Evolutionary conservation across 2,329 filamentous ascomycete genomes (phyloP), one percentile per base, ranked within the genome.

Genomic region (Allantophomopsis lycopodina): DNA sequence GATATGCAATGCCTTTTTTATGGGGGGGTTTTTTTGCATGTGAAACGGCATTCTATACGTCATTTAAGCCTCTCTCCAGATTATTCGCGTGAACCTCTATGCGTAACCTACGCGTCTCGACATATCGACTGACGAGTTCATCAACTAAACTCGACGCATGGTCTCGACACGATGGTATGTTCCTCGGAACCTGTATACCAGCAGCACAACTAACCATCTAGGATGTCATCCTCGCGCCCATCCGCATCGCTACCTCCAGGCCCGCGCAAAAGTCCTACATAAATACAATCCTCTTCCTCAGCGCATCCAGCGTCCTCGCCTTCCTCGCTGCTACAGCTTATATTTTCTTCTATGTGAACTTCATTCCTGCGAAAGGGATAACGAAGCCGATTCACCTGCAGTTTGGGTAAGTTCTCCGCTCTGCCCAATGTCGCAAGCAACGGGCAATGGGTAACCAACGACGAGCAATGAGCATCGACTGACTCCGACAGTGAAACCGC

Each of bases 291-390:
- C 51, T 62, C 16, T 53, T 60, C 32, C 37, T 49, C 34, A 48
- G 51, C 38, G 65, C 75, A 16, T 69, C 70, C 3, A 47, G 69
- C 13, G 46, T 71, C 32, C 67, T 84, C 38, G 59, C 81, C 34
- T 65, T 62, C 31, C 56, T 76, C 15, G 76, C 79, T 5, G 59
- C 69, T 6, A 52, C 73, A 32, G 75, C 76, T 28, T 84, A 83
- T 54, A 63, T 65, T 30, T 59, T 78, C 14, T 83, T 85, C 60
- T 84, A 84, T 62, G 68, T 70, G 57, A 69, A 68, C 44, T 83
- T 77, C 59, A 72, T 85, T 16, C 80, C 80, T 1, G 69, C 73
- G 39, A 71, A 79, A 46, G 73, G 75, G 40, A 66, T 83, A 44
- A 61, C 69, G 44, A 65, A 71, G n/a, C 62, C 67, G 5, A 64